Base-by-base conservation (phyloP, 768 basidiomycete genomes). In the Suillus americanus region DNA sequence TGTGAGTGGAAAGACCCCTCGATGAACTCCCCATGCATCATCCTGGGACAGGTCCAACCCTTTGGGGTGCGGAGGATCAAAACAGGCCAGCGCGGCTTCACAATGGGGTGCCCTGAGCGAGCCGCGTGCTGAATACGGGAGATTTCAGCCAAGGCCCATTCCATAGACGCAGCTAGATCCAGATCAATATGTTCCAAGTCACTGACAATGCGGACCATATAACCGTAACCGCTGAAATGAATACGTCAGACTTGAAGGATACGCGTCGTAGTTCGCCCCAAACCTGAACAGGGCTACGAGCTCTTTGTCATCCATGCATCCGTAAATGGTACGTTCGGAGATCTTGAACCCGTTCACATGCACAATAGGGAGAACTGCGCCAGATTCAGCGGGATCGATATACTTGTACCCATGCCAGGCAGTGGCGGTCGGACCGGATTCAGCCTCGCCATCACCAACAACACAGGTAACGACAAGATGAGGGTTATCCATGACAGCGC, bases 291-390 rank as follows among this genome's bases (percentile, higher is more conserved):
- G 79, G 0, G 88, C 79, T 20, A 79, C 83, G 33, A 95, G 77
- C 73, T 96, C 95, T 70, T 90, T 88, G 73, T 97, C 83, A 70
- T 96, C 94, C 93, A 96, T 95, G 25, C 89, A 89, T 46, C 94
- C 95, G 64, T 88, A 90, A 64, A 97, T 90, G 18, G 95, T 96
- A 43, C 93, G 85, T 72, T 95, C 92, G 0, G 91, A 92, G 66
- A 96, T 95, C 81, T 95, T 91, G 84, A 92, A 94, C 18, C 91
- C 90, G 67, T 95, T 95, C 67, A 90, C 85, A 71, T 95, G 92
- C 2, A 97, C 80, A 67, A 96, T 92, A 30, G 94, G 95, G n/a
- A 97, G 79, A 23, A 96, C 92, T 0, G 95, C 94, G 23, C 95
- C 94, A 3, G 89, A 91, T 77, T 95, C 94, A 18, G 85, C 86